Conservation (phyloP, 306 rosid species). For the Pachyrhizus erosus region DNA sequence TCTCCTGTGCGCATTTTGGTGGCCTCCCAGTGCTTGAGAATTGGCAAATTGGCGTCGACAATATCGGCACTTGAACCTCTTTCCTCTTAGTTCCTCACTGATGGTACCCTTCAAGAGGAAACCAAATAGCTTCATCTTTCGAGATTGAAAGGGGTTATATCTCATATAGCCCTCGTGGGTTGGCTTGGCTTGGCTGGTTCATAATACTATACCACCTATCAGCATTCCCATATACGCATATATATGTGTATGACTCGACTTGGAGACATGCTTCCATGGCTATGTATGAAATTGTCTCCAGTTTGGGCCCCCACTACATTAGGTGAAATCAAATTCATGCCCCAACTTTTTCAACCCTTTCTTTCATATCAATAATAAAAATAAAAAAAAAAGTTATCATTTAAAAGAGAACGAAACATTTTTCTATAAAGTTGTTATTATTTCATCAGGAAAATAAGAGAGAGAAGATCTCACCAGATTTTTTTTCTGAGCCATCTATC, state of each 20-base stretch:
- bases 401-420: background rate
- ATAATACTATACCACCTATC: background rate
- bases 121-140: conserved; percentile 18
- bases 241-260: background rate
- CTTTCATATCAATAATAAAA: background rate
- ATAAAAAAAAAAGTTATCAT: background rate
- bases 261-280: background rate
- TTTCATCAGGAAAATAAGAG: background rate
- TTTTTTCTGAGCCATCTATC: too few relatives aligned
- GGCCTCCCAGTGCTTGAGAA: conserved; percentile 25
- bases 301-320: background rate
- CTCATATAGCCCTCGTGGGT: background rate
- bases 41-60: background rate
- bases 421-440: background rate
- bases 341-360: background rate
- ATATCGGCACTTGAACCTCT: background rate
- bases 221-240: background rate
- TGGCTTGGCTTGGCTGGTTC: background rate
- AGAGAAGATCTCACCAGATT: background rate
- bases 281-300: background rate
- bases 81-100: background rate
- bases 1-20: conserved; percentile 2
- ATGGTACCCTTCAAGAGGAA: background rate
- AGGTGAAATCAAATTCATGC: conserved; percentile 6
- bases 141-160: background rate